Evolutionary conservation across 208 protist species (phyloP), one percentile per base, ranked within the genome.

Genomic region (Porcisia deanei): DNA sequence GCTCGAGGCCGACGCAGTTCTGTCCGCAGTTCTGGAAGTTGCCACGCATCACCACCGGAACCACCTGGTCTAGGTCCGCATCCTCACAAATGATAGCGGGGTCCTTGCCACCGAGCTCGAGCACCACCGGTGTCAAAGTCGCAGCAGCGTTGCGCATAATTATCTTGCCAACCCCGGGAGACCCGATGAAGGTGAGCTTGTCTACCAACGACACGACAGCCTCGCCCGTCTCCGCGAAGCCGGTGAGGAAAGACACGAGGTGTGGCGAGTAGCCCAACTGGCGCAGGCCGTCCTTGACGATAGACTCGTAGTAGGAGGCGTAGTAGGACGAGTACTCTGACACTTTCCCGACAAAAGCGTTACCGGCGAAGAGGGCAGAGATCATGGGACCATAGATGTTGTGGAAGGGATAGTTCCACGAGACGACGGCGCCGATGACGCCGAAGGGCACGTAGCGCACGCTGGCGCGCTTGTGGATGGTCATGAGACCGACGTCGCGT

Each of bases 341-440:
- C 7, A 98, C 94, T 79, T 99, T 98, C 43, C 96, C 91, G 2
- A 99, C 89, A 75, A 97, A 95, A n/a, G 87, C 94, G 81, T 99
- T 99, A 71, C 98, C 98, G 34, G 96, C 85, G 61, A 98, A 99
- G 52, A 99, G 86, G 54, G 95, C 95, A 53, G 97, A 96, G 76
- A 98, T 97, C 87, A 98, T 94, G 73, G 94, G 94, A 34, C 91
- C 93, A 77, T 93, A 95, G 75, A 98, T 94, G 88, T 98, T 98
- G 83, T 99, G 97, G 77, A 99, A 97, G 18, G 98, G 97, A 85
- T 98, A 99, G 85, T 99, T 99, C 93, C 92, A 98, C 69, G 94
- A 95, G 41, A 97, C 91, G 74, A 98, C 98, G 49, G 91, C 94
- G 66, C 93, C 95, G 78, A 98, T 91, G 75, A 98, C 95, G 54